A percentile compares a stretch with the other conserved stretches of the same genome.
Conservation (phyloP, 352 stramenopile genomes). For the Pythium aphanidermatum region DNA sequence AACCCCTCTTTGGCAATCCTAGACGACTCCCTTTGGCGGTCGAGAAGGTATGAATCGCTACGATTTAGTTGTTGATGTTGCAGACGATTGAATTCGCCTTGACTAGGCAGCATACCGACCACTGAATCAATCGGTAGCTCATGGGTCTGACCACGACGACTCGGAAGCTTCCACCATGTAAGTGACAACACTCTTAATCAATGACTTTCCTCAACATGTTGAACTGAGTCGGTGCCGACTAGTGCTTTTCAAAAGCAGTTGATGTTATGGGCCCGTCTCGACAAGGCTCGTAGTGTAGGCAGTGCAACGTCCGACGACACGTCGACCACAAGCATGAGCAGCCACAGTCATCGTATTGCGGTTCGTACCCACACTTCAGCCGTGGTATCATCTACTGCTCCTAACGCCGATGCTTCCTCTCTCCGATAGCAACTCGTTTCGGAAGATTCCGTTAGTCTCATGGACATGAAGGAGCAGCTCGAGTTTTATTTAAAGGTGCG, state of each 20-base stretch:
- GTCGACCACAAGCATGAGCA: conserved; percentile 52
- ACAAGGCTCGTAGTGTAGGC: conserved; percentile 44
- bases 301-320: conserved; percentile 39
- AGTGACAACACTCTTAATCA: conserved; percentile 1
- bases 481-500: conserved; percentile 84
- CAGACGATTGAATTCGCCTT: too few species aligned
- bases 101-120: conserved; percentile 27
- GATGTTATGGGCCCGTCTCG: conserved; percentile 68
- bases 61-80: background rate
- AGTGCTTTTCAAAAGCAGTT: conserved; percentile 74
- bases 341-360: conserved; percentile 41
- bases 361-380: too few species aligned
- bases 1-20: conserved; percentile 54
- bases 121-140: conserved; percentile 30
- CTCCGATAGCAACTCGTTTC: conserved; percentile 40
- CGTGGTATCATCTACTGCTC: too few species aligned
- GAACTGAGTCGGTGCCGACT: background rate
- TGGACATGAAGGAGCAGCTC: conserved; percentile 72
- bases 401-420: too few species aligned
- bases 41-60: conserved; percentile 26
- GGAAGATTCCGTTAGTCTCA: conserved; percentile 53
- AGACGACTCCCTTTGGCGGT: conserved; percentile 32
- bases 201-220: background rate
- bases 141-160: conserved; percentile 21
- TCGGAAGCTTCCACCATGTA: conserved; percentile 53